Evolutionary conservation across 2,329 filamentous ascomycete genomes (phyloP).

Genomic region (Diaporthe sp.): DNA sequence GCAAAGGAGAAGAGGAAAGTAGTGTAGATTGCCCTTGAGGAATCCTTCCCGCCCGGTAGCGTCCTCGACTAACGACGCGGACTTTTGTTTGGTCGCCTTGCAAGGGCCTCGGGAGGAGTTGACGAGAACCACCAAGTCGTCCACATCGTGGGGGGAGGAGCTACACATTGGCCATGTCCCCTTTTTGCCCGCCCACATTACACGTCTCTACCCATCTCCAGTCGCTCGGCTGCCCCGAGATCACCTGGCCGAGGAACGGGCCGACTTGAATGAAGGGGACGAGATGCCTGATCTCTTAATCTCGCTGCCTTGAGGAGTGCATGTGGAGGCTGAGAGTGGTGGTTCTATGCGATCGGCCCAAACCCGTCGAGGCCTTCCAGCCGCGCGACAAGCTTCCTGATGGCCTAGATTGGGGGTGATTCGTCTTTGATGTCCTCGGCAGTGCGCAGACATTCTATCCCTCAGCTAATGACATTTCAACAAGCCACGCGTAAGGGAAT

Average conservation of each 20-base stretch:
- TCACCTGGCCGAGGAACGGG: conserved; percentile 9
- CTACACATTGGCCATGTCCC: neutral
- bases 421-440: neutral
- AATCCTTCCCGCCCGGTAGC: conserved; percentile 20
- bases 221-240: conserved; percentile 9
- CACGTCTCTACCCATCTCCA: neutral
- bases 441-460: neutral
- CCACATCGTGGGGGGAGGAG: neutral
- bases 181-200: conserved; percentile 23
- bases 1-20: neutral
- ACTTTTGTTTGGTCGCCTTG: conserved; percentile 9
- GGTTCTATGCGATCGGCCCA: neutral
- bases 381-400: conserved; percentile 5
- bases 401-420: neutral
- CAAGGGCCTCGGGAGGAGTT: neutral
- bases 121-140: neutral
- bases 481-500: neutral
- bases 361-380: neutral
- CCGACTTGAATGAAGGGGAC: conserved; percentile 8
- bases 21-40: neutral
- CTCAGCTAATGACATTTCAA: neutral
- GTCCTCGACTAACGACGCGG: neutral
- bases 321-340: conserved; percentile 7
- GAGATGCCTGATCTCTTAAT: neutral
- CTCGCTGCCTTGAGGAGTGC: conserved; percentile 9